Conservation (phyloP, 163 green algal species). For the Scenedesmus sp. region DNA sequence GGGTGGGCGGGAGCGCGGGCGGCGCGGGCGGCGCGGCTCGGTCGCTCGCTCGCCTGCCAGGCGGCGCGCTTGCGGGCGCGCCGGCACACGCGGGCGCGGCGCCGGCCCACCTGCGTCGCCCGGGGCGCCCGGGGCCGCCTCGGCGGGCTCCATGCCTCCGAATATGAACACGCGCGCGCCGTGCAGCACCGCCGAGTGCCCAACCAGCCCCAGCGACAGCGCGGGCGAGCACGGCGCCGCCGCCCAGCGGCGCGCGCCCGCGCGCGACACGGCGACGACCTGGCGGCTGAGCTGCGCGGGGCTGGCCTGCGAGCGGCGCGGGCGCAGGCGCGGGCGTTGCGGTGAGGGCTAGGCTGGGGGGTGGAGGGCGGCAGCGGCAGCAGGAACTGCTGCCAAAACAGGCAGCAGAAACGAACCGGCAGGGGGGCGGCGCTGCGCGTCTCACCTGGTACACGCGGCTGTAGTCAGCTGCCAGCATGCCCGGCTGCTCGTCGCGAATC, state of each 20-base stretch:
- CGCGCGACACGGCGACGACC: background rate
- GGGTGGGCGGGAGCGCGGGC: background rate
- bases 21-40: background rate
- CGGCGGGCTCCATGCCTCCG: slow-evolving; percentile 14
- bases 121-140: background rate
- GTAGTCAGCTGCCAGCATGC: slow-evolving; percentile 16
- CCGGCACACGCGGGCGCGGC: background rate
- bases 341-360: background rate
- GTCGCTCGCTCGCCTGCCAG: background rate
- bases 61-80: background rate
- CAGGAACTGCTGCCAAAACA: background rate
- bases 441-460: slow-evolving; percentile 32
- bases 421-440: background rate
- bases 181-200: slow-evolving; percentile 30
- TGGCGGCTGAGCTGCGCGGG: slow-evolving; percentile 17
- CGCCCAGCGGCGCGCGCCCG: slow-evolving; percentile 4
- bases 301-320: background rate
- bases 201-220: slow-evolving; percentile 26
- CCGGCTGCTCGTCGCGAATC: slow-evolving; percentile 12
- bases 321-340: background rate
- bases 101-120: background rate
- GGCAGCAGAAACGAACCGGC: background rate
- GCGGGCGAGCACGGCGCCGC: background rate
- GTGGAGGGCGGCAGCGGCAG: background rate
- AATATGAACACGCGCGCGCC: slow-evolving; percentile 30